Percentiles rank a stretch among this genome's conserved stretches.
phyloP scores from a whole-genome alignment of 176 grass and related monocot genomes.

The Avena insularis region DNA sequence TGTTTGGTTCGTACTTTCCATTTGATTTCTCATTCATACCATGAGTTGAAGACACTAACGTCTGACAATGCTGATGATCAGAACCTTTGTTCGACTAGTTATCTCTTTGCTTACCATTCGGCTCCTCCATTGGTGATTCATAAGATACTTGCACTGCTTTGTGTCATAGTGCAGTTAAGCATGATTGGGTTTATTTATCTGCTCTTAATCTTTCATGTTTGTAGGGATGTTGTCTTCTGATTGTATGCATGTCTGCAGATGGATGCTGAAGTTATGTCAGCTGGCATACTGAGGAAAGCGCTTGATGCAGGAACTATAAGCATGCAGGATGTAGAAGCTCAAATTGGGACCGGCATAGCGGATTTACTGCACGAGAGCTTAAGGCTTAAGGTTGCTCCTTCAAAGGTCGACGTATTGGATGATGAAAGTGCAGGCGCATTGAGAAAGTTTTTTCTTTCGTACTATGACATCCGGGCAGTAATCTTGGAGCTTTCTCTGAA shows the following conservation, averaged over 20 bases:
- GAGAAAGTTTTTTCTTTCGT: conserved; percentile 82
- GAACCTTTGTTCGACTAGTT: neutral
- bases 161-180: neutral
- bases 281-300: conserved; percentile 82
- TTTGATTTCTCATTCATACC: neutral
- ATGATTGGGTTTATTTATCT: neutral
- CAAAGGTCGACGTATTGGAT: conserved; percentile 74
- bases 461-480: conserved; percentile 91
- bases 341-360: conserved; percentile 64
- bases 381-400: conserved; percentile 74
- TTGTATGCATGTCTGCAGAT: conserved; percentile 58
- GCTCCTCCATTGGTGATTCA: conserved; percentile 4
- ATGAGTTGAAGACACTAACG: neutral
- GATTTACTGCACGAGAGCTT: conserved; percentile 84
- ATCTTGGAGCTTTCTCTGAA: conserved; percentile 79
- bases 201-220: conserved; percentile 15
- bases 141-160: conserved; percentile 20
- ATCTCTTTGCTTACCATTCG: neutral
- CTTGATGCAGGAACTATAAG: conserved; percentile 74
- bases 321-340: conserved; percentile 71
- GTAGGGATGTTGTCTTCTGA: conserved; percentile 20
- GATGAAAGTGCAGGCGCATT: conserved; percentile 71
- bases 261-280: conserved; percentile 98
- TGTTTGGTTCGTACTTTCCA: conserved; percentile 5
- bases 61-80: neutral